phyloP scores from a whole-genome alignment of 352 stramenopile genomes.

The Phytophthora multivora region DNA sequence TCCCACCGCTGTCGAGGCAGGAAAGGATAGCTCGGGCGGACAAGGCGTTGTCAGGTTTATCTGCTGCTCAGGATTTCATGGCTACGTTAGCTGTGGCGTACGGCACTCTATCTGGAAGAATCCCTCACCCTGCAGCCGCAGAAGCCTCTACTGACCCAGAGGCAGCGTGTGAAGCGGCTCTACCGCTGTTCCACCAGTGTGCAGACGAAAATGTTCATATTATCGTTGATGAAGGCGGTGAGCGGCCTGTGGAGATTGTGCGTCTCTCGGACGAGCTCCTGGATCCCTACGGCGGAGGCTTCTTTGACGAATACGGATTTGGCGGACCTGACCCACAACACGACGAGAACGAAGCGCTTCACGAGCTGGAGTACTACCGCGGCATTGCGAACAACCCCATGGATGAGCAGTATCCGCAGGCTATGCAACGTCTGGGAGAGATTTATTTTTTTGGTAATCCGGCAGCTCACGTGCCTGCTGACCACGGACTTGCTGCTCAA shows the following conservation, averaged over 20 bases:
- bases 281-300: conserved; percentile 12
- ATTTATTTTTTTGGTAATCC: conserved; percentile 78
- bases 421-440: conserved; percentile 68
- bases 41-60: conserved; percentile 38
- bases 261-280: conserved; percentile 60
- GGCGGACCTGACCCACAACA: conserved; percentile 11
- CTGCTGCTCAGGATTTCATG: conserved; percentile 46
- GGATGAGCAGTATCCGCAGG: conserved; percentile 62
- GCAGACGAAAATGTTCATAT: conserved; percentile 62
- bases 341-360: conserved; percentile 47
- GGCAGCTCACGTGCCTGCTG: conserved; percentile 51
- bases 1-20: conserved; percentile 13
- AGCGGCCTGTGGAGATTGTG: conserved; percentile 42
- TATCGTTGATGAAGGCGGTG: conserved; percentile 55
- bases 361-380: conserved; percentile 71
- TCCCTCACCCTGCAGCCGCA: conserved; percentile 4
- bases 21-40: conserved; percentile 43
- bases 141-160: conserved; percentile 1
- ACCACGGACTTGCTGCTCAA: conserved; percentile 52
- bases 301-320: conserved; percentile 33
- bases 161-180: conserved; percentile 41
- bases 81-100: conserved; percentile 68
- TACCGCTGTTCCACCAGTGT: conserved; percentile 56
- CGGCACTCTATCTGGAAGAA: conserved; percentile 43
- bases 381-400: conserved; percentile 60